A percentile compares a stretch with the other conserved stretches of the same genome.
These are phyloP conservation scores for Fragilaria radians DNA, from an alignment of 108 stramenopile species.

Conservation along the genomic window DNA sequence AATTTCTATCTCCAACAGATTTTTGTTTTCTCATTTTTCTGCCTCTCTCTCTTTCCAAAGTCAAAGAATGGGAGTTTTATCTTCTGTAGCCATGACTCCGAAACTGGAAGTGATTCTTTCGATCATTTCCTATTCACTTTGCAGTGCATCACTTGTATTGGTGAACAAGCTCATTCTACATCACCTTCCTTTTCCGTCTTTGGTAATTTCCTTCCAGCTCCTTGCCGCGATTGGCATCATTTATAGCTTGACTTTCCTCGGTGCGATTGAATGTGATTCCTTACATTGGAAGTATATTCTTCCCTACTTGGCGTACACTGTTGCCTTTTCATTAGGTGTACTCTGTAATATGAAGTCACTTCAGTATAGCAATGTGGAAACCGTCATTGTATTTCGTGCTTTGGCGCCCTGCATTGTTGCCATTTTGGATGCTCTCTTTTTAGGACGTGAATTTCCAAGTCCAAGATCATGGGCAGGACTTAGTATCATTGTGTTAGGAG, in stretches of 20 bases:
- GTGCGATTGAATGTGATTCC: constrained; percentile 50
- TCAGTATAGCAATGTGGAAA: constrained; percentile 81
- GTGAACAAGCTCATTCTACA: constrained; percentile 80
- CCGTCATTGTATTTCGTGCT: constrained; percentile 89
- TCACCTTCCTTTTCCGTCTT: constrained; percentile 62
- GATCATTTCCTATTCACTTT: constrained; percentile 69
- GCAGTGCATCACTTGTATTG: constrained; percentile 68
- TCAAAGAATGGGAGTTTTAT: not conserved
- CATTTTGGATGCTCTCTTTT: constrained; percentile 69
- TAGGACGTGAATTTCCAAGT: constrained; percentile 83
- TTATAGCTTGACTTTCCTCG: constrained; percentile 35
- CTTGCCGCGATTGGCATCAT: constrained; percentile 57
- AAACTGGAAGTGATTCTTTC: constrained; percentile 30
- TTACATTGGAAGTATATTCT: constrained; percentile 61
- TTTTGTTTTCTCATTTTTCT: too few species aligned
- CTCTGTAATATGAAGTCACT: constrained; percentile 84
- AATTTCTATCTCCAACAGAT: too few species aligned
- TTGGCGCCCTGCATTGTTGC: constrained; percentile 76
- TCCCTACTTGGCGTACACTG: constrained; percentile 71
- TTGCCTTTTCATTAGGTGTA: constrained; percentile 76
- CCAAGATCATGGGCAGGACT: constrained; percentile 55
- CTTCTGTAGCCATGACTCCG: not conserved
- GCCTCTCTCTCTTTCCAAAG: too few species aligned
- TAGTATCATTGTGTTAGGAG: constrained; percentile 53
- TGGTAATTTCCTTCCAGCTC: constrained; percentile 70